Evolutionary conservation across 2,329 filamentous ascomycete species (phyloP), one percentile per base, ranked within the genome.

Genomic region (Parafenestella ontariensis): DNA sequence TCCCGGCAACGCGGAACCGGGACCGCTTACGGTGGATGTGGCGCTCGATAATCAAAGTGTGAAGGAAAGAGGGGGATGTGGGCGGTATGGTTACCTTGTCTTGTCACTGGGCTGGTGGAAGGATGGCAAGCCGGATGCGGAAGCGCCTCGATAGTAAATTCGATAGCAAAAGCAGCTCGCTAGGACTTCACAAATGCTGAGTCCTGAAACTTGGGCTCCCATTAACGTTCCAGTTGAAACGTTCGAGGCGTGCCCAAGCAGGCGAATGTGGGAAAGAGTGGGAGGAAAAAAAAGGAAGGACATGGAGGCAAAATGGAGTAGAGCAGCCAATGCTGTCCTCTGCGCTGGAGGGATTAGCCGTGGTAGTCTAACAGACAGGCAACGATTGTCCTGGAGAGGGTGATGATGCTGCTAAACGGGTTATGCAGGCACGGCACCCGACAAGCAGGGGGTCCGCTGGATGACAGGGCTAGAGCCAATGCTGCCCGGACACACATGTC

Each of bases 1-100:
- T 33, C 45, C 45, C 45, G 15, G 45, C 33, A 28, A 39, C n/a
- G 31, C 33, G 45, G 45, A 13, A 28, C 33, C 34, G 45, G 34
- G 45, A 11, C 15, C 45, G 34, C 23, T 29, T 43, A 31, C 8
- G 41, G 41, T 43, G 41, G 24, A 43, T 28, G 41, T 43, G 41
- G 41, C 41, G 41, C 41, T 10, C 17, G n/a, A 39, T 39, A 17
- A 42, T 28, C 41, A 43, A 29, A 42, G 40, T 13, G 23, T 42
- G 40, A 26, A 18, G 17, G 6, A 6, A 10, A 34, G 5, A 17
- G n/a, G n/a, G n/a, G n/a, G n/a, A n/a, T n/a, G n/a, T n/a, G n/a
- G n/a, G n/a, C n/a, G n/a, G n/a, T n/a, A n/a, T n/a, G n/a, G n/a
- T n/a, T n/a, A n/a, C n/a, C n/a, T n/a, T n/a, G n/a, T n/a, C n/a